Conservation (phyloP, 306 rosid genomes). For the Acacia confusa region DNA sequence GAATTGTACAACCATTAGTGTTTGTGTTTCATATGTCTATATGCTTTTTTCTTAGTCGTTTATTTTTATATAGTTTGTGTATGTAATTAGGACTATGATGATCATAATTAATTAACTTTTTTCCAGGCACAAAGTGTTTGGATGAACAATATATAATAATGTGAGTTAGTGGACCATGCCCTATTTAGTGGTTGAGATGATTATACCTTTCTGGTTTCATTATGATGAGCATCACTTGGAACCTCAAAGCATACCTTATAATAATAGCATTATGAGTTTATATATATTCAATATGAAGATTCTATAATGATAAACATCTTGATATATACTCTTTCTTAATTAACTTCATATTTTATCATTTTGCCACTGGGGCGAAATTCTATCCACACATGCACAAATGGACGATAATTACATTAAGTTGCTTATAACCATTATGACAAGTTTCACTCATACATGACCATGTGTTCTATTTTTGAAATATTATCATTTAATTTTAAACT, state of each 20-base stretch:
- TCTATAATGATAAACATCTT: conserved; percentile 28
- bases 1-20: background rate
- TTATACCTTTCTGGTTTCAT: conserved; percentile 55
- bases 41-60: background rate
- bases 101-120: conserved; percentile 9
- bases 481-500: too few relatives aligned
- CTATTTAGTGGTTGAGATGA: conserved; percentile 38
- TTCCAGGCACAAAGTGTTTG: conserved; percentile 11
- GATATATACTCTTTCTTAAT: background rate
- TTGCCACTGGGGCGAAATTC: background rate
- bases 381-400: background rate
- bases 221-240: conserved; percentile 55
- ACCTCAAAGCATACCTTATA: conserved; percentile 40
- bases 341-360: background rate
- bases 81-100: background rate
- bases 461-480: too few relatives aligned
- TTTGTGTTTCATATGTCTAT: background rate
- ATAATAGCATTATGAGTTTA: conserved; percentile 23
- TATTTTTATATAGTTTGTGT: background rate
- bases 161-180: conserved; percentile 45
- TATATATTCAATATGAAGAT: conserved; percentile 31
- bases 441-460: too few relatives aligned
- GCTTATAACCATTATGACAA: too few relatives aligned
- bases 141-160: conserved; percentile 24
- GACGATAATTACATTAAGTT: too few relatives aligned